A percentile compares a stretch with the other conserved stretches of the same genome.
Conservation (phyloP, 345 rosid genomes). For the Brassica napus region Da-Ae NC_063438.1:18626501-18627000, state of each 20-base stretch:
- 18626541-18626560: slow-evolving; percentile 88
- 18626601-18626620: neutral
- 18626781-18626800: slow-evolving; percentile 78
- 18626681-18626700: slow-evolving; percentile 98
- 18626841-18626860: neutral
- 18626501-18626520: neutral
- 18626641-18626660: neutral
- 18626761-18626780: slow-evolving; percentile 95
- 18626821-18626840: neutral
- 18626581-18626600: slow-evolving; percentile 75
- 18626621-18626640: neutral
- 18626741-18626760: slow-evolving; percentile 94
- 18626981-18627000: neutral
- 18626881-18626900: neutral
- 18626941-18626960: slow-evolving; percentile 12
- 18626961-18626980: neutral
- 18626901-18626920: slow-evolving; percentile 37
- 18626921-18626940: slow-evolving; percentile 42
- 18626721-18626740: slow-evolving; percentile 98
- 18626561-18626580: slow-evolving; percentile 82
- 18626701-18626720: slow-evolving; percentile 91
- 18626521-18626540: slow-evolving; percentile 85
- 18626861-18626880: neutral
- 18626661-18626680: neutral
- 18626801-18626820: slow-evolving; percentile 67